Base-by-base conservation (phyloP, 495 filamentous ascomycete genomes). In the Letharia lupina region DNA sequence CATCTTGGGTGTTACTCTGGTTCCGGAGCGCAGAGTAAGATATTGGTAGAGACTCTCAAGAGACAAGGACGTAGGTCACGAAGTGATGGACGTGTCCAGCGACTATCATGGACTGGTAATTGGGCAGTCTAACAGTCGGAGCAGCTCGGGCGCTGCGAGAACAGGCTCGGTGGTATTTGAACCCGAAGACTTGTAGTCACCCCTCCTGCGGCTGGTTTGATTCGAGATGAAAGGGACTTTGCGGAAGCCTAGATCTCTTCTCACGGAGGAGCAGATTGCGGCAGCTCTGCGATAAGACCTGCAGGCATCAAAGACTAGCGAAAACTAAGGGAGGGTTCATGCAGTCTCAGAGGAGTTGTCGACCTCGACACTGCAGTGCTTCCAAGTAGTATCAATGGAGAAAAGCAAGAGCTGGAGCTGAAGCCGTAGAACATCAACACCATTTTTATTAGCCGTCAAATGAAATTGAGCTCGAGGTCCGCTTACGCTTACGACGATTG, bases 241-340 rank as follows among this genome's bases (percentile, higher is more conserved):
- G 56, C 31, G 48, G 56, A 23, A 41, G 56, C 31, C 31, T 45
- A 60, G 41, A 47, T 56, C 4, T 31, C 48, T 52, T 3, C 23
- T 12, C n/a, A n/a, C n/a, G 28, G 31, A 35, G 31, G 15, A 57
- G 31, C 33, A 57, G 54, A 57, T 60, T 45, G 33, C 63, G 35
- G 40, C 33, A 37, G 63, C 35, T 20, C 45, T 23, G 44, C 63
- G 63, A 65, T 65, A 60, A 65, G 63, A 33, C 63, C 28, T 18
- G 57, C 23, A 23, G 16, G 20, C 15, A 23, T 45, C 54, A 23
- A 45, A 47, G 15, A 35, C 16, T 35, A 39, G 58, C 56, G 16
- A 44, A 0, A 47, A 9, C 11, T 18, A 23, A 41, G 42, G 5
- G 33, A 2, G 18, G 7, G 42, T 28, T 39, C 11, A 35, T 20